Conservation (phyloP, 148 eudicot genomes). For the Nyssa sinensis region DNA sequence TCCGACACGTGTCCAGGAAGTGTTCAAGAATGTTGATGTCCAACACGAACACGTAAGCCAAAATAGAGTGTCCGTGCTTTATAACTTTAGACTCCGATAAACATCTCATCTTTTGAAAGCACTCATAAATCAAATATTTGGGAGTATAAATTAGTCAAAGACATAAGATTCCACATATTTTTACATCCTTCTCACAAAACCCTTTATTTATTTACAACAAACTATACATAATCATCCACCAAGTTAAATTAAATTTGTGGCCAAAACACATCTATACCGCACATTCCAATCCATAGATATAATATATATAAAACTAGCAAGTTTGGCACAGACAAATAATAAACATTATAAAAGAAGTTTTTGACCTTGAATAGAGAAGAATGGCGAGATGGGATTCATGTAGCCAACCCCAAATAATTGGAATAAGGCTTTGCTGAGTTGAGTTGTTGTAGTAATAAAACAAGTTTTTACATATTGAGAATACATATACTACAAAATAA, state of each 20-base stretch:
- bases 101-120: no score
- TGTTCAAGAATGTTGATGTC: no score
- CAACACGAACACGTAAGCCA: no score
- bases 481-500: not conserved
- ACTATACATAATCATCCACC: not conserved
- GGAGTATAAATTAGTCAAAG: not conserved
- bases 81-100: no score
- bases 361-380: no score
- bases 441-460: no score
- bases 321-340: not conserved
- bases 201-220: not conserved
- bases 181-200: not conserved
- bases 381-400: no score
- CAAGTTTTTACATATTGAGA: not conserved
- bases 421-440: no score
- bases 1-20: no score
- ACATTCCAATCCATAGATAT: not conserved
- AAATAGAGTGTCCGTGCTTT: no score
- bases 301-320: not conserved
- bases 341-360: not conserved
- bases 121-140: not conserved
- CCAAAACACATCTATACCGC: not conserved
- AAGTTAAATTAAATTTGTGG: not conserved
- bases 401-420: no score
- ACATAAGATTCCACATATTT: not conserved